These are phyloP conservation scores for Colletotrichum musicola DNA, from an alignment of 2,329 filamentous ascomycete species.

Conservation along the genomic window DNA sequence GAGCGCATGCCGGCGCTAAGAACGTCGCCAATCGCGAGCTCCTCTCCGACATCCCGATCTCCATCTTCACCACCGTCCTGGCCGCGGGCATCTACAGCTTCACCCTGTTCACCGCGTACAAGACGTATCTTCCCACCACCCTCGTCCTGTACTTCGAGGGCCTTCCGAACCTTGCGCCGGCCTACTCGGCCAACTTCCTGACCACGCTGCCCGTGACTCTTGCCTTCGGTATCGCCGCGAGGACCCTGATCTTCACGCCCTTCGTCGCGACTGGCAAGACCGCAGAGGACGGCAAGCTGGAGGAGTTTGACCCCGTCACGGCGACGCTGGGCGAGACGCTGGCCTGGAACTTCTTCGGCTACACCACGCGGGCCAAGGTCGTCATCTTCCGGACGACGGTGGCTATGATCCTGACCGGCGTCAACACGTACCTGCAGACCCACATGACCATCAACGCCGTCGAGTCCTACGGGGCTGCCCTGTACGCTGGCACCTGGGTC, in stretches of 20 bases:
- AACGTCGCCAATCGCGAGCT: conserved; percentile 72
- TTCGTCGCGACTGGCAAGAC: conserved; percentile 67
- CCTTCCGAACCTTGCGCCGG: conserved; percentile 76
- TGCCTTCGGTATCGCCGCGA: conserved; percentile 76
- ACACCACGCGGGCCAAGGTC: conserved; percentile 71
- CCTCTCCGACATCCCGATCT: conserved; percentile 71
- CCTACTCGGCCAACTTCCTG: conserved; percentile 72
- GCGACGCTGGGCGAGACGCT: conserved; percentile 79
- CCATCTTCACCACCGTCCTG: conserved; percentile 74
- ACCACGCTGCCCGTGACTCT: conserved; percentile 71
- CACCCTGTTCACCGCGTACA: conserved; percentile 76
- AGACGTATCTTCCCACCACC: conserved; percentile 76
- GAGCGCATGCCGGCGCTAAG: conserved; percentile 68
- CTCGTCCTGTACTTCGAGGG: conserved; percentile 82
- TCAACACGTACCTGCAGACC: conserved; percentile 74
- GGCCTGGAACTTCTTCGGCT: conserved; percentile 79
- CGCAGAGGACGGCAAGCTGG: conserved; percentile 60
- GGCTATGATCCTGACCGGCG: conserved; percentile 67
- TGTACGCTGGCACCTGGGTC: conserved; percentile 83
- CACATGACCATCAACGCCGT: conserved; percentile 77
- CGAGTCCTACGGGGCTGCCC: conserved; percentile 75
- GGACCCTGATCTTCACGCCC: conserved; percentile 82
- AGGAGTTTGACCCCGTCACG: conserved; percentile 72
- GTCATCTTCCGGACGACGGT: conserved; percentile 74
- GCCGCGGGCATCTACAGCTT: conserved; percentile 81